Base-by-base conservation (phyloP, 1,139 yeast genomes). In the Kodamaea anthophila region DNA sequence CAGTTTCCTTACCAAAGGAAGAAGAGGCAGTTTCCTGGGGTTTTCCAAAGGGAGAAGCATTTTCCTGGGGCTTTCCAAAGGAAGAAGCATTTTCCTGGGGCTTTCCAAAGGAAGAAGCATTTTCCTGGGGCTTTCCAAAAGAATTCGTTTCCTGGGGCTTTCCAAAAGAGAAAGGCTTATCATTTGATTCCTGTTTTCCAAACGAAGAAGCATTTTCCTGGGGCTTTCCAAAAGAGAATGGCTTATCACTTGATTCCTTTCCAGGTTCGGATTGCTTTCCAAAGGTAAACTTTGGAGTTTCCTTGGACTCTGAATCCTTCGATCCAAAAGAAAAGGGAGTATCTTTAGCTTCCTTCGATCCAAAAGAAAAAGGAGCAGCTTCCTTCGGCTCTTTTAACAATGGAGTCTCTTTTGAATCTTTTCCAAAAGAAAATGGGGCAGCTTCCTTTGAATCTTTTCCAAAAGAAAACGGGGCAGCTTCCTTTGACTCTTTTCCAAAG, bases 61-160 rank as follows among this genome's bases (percentile, higher is more conserved):
- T 31, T 15, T 20, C 18, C 12, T 24, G 28, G 7, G 21, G 11
- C 10, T 21, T 4, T 5, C 20, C 23, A 27, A 46, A 44, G 3
- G 43, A 29, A 29, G 43, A 41, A n/a, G n/a, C n/a, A 2, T 12
- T 16, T 14, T 23, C 36, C 9, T 18, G 27, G 12, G 32, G 21
- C 9, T 32, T 30, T 3, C 44, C 46, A 30, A 45, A 45, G 2
- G 44, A 32, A 27, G 42, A 39, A n/a, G n/a, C n/a, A n/a, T n/a
- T n/a, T n/a, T n/a, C n/a, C n/a, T n/a, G n/a, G n/a, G n/a, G n/a
- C n/a, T n/a, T n/a, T n/a, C n/a, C n/a, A n/a, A n/a, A n/a, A n/a
- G n/a, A n/a, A n/a, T 26, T 34, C 3, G 30, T 13, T 8, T 15
- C 26, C 7, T 18, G 29, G 5, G 27, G 31, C 2, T 27, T 19